Conservation (phyloP, 495 filamentous ascomycete genomes). For the Aspergillus leporis region DNA sequence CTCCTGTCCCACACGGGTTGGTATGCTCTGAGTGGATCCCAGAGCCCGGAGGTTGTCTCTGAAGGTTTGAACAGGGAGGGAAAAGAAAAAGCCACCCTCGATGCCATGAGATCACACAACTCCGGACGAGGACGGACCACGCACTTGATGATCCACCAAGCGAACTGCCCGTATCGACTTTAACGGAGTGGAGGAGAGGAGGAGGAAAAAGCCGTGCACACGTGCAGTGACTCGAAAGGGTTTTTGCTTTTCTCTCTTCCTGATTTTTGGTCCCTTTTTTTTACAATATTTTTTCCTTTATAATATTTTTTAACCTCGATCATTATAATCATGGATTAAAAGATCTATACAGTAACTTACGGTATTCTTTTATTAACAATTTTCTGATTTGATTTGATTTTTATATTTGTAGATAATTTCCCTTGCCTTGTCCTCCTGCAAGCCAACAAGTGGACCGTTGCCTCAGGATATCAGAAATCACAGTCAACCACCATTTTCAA, state of each 20-base stretch:
- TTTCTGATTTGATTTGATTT: no score
- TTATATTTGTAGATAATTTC: background rate
- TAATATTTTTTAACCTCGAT: background rate
- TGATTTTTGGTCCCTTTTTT: slow-evolving; percentile 10
- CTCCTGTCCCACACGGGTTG: slow-evolving; percentile 23
- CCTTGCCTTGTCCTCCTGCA: slow-evolving; percentile 22
- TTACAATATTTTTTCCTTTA: no score
- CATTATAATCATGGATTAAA: background rate
- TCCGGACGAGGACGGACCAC: slow-evolving; percentile 15
- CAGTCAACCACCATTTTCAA: no score
- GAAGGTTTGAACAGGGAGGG: slow-evolving; percentile 6
- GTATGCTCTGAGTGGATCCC: slow-evolving; percentile 24
- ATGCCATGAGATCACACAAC: slow-evolving; percentile 23
- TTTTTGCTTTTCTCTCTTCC: background rate
- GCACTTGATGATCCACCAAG: background rate
- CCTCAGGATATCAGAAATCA: slow-evolving; percentile 18
- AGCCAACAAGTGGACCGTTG: slow-evolving; percentile 14
- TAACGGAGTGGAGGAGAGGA: background rate
- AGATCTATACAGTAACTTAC: background rate
- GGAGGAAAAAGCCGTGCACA: slow-evolving; percentile 2
- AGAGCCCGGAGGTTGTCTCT: slow-evolving; percentile 12
- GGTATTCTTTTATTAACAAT: background rate
- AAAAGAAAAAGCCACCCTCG: slow-evolving; percentile 13
- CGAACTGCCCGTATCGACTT: background rate
- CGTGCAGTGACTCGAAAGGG: background rate